These are phyloP conservation scores for Naganishia randhawae DNA, from an alignment of 768 basidiomycete genomes.

Conservation along the genomic window DNA sequence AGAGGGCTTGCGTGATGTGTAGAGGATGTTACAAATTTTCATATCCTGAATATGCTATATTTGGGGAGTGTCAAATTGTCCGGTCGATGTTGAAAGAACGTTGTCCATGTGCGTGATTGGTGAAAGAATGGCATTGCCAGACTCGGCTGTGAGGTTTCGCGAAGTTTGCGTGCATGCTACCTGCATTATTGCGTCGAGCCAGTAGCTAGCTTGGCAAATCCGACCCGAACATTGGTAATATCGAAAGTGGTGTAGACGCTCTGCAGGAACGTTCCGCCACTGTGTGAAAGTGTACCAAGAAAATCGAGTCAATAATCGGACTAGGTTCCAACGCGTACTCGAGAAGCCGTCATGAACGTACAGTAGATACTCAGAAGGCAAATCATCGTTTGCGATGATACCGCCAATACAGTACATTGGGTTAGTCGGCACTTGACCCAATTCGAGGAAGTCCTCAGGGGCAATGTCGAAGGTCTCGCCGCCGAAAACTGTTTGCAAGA, in stretches of 20 bases:
- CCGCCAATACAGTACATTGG: conserved; percentile 15
- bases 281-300: neutral
- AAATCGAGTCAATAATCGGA: no score
- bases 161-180: neutral
- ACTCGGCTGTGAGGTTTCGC: neutral
- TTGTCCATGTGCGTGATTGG: neutral
- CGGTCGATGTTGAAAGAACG: neutral
- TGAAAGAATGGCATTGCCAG: neutral
- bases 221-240: conserved; percentile 50
- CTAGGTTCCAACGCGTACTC: neutral
- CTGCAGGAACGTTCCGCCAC: conserved; percentile 54
- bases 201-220: conserved; percentile 50
- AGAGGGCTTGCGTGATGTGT: neutral
- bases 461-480: conserved; percentile 16
- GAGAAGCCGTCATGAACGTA: neutral
- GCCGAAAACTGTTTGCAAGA: neutral
- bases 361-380: conserved; percentile 8
- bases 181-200: neutral
- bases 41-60: neutral
- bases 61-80: neutral
- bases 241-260: conserved; percentile 57
- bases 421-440: conserved; percentile 15
- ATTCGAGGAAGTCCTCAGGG: conserved; percentile 4
- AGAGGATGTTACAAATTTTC: neutral
- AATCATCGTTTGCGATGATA: conserved; percentile 1